These are phyloP conservation scores for Neurospora intermedia DNA, from an alignment of 495 filamentous ascomycete species.

Conservation along the genomic window DNA sequence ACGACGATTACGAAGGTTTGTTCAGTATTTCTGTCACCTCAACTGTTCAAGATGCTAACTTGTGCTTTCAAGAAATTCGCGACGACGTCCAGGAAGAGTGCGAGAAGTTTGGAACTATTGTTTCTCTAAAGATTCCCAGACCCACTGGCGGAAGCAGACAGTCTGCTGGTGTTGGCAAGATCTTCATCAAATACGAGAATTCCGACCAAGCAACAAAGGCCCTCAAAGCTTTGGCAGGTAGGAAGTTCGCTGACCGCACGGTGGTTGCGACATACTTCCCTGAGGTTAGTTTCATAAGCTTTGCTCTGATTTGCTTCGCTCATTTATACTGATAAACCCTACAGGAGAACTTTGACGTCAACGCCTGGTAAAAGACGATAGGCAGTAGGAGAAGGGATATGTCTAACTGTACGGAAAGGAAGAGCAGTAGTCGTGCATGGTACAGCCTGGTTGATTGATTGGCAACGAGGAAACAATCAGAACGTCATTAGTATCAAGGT, in stretches of 20 bases:
- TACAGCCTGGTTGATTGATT: neutral
- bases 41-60: constrained; percentile 4
- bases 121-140: constrained; percentile 83
- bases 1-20: constrained; percentile 85
- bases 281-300: constrained; percentile 48
- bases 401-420: neutral
- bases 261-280: constrained; percentile 94
- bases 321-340: constrained; percentile 8
- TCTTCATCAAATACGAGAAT: constrained; percentile 85
- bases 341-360: constrained; percentile 71
- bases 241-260: constrained; percentile 91
- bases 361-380: constrained; percentile 49
- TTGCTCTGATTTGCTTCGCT: neutral
- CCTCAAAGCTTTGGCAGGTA: constrained; percentile 73
- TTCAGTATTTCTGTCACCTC: constrained; percentile 3
- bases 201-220: constrained; percentile 73
- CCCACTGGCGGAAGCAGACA: constrained; percentile 71
- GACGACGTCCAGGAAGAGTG: constrained; percentile 91
- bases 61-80: constrained; percentile 60
- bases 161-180: constrained; percentile 89
- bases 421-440: neutral
- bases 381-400: neutral
- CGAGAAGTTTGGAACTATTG: constrained; percentile 71
- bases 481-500: neutral
- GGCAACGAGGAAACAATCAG: neutral